Percentiles rank a stretch among this genome's conserved stretches.
Evolutionary conservation across 108 stramenopile species (phyloP).

Genomic region (Cyclotella cryptica): DNA sequence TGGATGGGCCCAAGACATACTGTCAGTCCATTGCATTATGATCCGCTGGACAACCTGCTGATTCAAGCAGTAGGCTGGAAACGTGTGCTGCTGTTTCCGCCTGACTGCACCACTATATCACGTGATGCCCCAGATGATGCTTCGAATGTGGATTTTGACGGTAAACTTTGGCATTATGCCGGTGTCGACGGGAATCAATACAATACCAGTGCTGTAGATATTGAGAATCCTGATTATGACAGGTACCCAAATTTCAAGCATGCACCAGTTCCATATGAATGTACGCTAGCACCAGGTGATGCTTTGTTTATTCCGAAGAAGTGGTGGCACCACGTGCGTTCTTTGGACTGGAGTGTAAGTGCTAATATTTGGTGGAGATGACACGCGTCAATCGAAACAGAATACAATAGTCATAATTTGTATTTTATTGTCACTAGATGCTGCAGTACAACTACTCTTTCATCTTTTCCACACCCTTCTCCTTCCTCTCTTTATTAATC

Average conservation of each 20-base stretch:
- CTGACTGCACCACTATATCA: slow-evolving; percentile 7
- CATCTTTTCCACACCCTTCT: slow-evolving; percentile 29
- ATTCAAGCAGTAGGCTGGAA: slow-evolving; percentile 81
- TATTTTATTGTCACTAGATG: not conserved
- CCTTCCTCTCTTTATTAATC: slow-evolving; percentile 82
- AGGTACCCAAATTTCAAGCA: slow-evolving; percentile 57
- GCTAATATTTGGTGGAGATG: slow-evolving; percentile 88
- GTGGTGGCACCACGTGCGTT: slow-evolving; percentile 84
- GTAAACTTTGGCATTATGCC: slow-evolving; percentile 51
- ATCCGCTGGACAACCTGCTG: slow-evolving; percentile 84
- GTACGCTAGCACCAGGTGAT: slow-evolving; percentile 69
- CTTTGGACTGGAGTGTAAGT: slow-evolving; percentile 63
- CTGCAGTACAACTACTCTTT: not conserved
- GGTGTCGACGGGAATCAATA: slow-evolving; percentile 71
- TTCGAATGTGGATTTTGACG: slow-evolving; percentile 11
- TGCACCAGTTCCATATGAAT: slow-evolving; percentile 54
- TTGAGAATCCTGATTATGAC: slow-evolving; percentile 50
- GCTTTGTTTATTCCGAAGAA: slow-evolving; percentile 72
- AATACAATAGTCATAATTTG: not conserved
- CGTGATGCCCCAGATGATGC: not conserved
- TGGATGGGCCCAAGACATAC: slow-evolving; percentile 81
- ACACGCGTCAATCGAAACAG: not conserved
- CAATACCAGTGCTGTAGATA: slow-evolving; percentile 78
- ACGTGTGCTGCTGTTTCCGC: slow-evolving; percentile 60
- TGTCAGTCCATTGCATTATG: slow-evolving; percentile 79